Percentiles rank a stretch among this genome's conserved stretches.
These are phyloP conservation scores for Nepenthes gracilis DNA, from an alignment of 148 eudicot genomes.

Conservation along the genomic window DNA sequence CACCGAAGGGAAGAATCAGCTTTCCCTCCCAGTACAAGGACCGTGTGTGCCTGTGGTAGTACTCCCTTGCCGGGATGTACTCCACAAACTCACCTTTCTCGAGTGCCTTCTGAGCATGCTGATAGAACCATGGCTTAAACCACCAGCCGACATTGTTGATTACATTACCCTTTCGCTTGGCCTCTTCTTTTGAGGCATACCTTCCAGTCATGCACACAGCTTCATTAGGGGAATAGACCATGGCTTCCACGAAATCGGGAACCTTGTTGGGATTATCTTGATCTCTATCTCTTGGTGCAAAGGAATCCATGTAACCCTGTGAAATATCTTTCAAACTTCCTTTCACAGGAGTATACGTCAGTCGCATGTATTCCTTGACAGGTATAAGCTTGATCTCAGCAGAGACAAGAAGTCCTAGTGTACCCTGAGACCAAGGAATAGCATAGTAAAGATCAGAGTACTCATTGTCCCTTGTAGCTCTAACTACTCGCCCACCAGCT, in stretches of 20 bases:
- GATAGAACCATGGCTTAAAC: conserved; percentile 67
- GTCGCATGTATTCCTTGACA: conserved; percentile 46
- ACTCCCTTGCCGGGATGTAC: conserved; percentile 59
- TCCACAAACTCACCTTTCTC: conserved; percentile 51
- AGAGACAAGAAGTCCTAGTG: conserved; percentile 49
- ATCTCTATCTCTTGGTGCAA: conserved; percentile 49
- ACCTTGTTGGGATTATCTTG: conserved; percentile 46
- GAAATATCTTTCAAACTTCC: conserved; percentile 45
- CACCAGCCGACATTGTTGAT: conserved; percentile 48
- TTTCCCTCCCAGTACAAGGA: conserved; percentile 67
- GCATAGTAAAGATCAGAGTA: conserved; percentile 52
- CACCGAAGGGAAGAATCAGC: conserved; percentile 55
- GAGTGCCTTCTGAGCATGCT: conserved; percentile 45
- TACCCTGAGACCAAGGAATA: conserved; percentile 66
- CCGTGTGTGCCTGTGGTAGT: conserved; percentile 56
- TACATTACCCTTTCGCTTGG: conserved; percentile 38
- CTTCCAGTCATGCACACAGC: conserved; percentile 45
- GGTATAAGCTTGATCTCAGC: conserved; percentile 61
- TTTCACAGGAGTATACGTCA: conserved; percentile 42
- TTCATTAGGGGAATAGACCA: conserved; percentile 41
- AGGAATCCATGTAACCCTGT: conserved; percentile 49
- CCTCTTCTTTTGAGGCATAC: conserved; percentile 51
- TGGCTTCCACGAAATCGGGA: conserved; percentile 45
- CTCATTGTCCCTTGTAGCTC: conserved; percentile 52
- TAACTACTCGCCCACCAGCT: conserved; percentile 42